Base-by-base conservation (phyloP, 441 rosid genomes). In the Brassica balearica region DNA sequence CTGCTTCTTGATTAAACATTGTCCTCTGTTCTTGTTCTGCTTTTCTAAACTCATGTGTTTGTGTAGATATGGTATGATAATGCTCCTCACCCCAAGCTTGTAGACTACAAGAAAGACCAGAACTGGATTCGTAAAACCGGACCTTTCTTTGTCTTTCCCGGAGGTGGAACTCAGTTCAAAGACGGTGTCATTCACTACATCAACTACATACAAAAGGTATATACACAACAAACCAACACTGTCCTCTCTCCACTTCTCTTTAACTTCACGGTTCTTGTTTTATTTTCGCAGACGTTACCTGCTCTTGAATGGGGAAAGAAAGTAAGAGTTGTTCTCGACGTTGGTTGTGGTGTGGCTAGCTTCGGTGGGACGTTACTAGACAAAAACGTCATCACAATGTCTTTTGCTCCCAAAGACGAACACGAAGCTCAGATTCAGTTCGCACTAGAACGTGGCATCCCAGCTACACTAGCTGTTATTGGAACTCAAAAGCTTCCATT, bases 371-470 rank as follows among this genome's bases (percentile, higher is more conserved):
- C 90, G 62, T 87, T 95, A 83, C 80, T 89, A 38, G 89, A 91
- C 27, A 90, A 78, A 84, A 80, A 85, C 65, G 98, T 90, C 15
- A 84, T 93, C 64, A 88, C 97, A 34, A 90, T 95, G 98, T 95
- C 99, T n/a, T 82, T 95, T 80, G 99, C 98, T 68, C 98, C 99
- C 2, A 95, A 95, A 84, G 99, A 93, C 83, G 97, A 93, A 77
- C 99, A 95, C 38, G 96, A 95, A 82, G 96, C 98, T 83, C 99
- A 93, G 87, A 93, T 95, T 77, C 96, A 95, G 81, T 93, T 95
- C 78, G 98, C 97, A 71, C 77, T 95, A 8, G 99, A 95, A 79
- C 88, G 98, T 62, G 97, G 98, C 64, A 88, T 95, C 46, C 98
- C 97, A 4, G 98, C 98, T 61, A 89, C 83, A 3, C 89, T 92